phyloP scores from a whole-genome alignment of 495 filamentous ascomycete species.

The Penicillium coprophilum region DNA sequence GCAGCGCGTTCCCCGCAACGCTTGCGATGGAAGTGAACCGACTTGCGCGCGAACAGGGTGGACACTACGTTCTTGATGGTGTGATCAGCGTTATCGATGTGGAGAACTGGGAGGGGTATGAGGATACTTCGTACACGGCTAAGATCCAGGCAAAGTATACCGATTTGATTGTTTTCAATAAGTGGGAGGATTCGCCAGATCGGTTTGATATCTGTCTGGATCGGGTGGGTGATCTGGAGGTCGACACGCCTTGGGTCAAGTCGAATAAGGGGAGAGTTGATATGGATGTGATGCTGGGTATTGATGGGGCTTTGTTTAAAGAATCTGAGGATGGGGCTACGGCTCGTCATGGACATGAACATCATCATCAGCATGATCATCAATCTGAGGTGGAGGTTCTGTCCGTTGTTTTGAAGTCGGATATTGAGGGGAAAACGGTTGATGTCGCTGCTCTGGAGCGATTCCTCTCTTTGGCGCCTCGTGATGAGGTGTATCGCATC shows the following conservation, averaged over 20 bases:
- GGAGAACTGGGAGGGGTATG: constrained; percentile 96
- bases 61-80: constrained; percentile 76
- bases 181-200: constrained; percentile 80
- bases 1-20: constrained; percentile 84
- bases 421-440: constrained; percentile 41
- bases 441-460: constrained; percentile 63
- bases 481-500: constrained; percentile 93
- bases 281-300: constrained; percentile 75
- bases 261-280: constrained; percentile 73
- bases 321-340: constrained; percentile 37
- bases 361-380: constrained; percentile 48
- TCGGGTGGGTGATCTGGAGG: constrained; percentile 79
- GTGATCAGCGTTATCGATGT: constrained; percentile 92
- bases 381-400: constrained; percentile 89
- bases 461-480: constrained; percentile 68
- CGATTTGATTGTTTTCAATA: constrained; percentile 91
- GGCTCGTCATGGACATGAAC: constrained; percentile 14
- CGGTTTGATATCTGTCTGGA: constrained; percentile 80
- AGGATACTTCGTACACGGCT: constrained; percentile 86
- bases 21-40: constrained; percentile 93
- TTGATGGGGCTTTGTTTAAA: constrained; percentile 76
- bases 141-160: constrained; percentile 85
- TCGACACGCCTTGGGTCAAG: constrained; percentile 79
- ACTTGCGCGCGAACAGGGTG: constrained; percentile 51
- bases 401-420: constrained; percentile 62